These are phyloP conservation scores for Aspergillus cristatus DNA, from an alignment of 495 filamentous ascomycete genomes.

Conservation along the genomic window DNA sequence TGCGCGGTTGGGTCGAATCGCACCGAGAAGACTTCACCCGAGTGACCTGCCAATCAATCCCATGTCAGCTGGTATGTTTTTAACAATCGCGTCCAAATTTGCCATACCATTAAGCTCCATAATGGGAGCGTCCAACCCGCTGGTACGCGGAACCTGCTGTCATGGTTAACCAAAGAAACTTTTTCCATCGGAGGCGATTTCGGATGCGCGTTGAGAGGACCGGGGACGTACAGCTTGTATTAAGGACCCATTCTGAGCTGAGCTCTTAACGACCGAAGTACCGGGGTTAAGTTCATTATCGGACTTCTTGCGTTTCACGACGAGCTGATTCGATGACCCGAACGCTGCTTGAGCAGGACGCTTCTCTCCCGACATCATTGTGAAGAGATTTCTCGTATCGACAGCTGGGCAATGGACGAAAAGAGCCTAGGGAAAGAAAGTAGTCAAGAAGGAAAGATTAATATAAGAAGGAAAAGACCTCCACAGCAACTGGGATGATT, in stretches of 20 bases:
- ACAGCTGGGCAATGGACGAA: no score
- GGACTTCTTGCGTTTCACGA: conserved; percentile 82
- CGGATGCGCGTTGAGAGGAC: not conserved
- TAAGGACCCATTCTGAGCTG: conserved; percentile 62
- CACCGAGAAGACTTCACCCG: conserved; percentile 80
- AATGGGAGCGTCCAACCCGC: conserved; percentile 78
- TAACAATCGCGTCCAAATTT: not conserved
- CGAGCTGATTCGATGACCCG: conserved; percentile 60
- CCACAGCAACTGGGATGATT: no score
- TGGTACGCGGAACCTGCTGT: conserved; percentile 68
- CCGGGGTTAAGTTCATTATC: conserved; percentile 55
- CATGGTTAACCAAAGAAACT: conserved; percentile 3
- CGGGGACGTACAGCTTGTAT: conserved; percentile 68
- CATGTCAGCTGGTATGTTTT: conserved; percentile 4
- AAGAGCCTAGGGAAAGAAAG: no score
- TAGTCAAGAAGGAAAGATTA: no score
- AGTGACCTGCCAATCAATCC: conserved; percentile 39
- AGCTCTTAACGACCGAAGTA: conserved; percentile 54
- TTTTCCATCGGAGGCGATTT: not conserved
- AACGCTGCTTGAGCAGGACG: conserved; percentile 74
- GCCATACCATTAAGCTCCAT: conserved; percentile 88
- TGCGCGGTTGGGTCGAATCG: conserved; percentile 83
- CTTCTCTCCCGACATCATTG: conserved; percentile 78
- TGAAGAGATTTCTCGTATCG: not conserved
- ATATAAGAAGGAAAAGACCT: no score